Evolutionary conservation across 2,329 filamentous ascomycete species (phyloP).

Genomic region (Neospermospora avenae): DNA sequence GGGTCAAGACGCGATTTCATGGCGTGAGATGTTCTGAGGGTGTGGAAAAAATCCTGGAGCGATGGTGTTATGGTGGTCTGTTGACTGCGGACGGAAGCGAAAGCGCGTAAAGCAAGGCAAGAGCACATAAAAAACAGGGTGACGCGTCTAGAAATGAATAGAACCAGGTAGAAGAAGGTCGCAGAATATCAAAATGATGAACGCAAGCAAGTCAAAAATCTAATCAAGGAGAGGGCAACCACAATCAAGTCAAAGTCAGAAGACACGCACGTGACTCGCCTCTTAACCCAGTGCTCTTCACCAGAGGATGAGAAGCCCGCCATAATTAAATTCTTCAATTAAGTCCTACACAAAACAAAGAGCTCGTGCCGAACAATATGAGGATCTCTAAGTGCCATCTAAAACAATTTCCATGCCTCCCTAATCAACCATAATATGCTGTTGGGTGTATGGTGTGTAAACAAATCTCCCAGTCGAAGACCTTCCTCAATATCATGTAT

Average conservation of each 20-base stretch:
- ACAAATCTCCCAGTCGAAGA: not conserved
- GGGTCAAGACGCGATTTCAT: no score
- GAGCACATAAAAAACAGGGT: no score
- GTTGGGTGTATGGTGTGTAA: not conserved
- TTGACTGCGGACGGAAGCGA: no score
- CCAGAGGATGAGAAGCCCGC: not conserved
- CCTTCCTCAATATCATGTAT: not conserved
- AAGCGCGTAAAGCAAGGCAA: no score
- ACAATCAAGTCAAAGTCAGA: not conserved
- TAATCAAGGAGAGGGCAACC: not conserved
- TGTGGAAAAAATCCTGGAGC: no score
- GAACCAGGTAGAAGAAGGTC: no score
- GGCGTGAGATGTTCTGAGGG: no score
- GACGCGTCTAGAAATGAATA: no score
- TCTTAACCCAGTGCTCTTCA: not conserved
- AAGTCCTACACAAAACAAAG: not conserved
- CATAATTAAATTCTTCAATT: not conserved
- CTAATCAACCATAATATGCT: not conserved
- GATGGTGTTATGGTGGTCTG: no score
- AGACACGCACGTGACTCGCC: not conserved
- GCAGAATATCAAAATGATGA: no score
- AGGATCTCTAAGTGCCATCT: not conserved
- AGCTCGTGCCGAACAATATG: not conserved
- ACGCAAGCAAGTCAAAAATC: no score
- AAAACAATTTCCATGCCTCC: not conserved